Conservation (phyloP, 2,329 filamentous ascomycete genomes). For the Penicillium sp. region DNA sequence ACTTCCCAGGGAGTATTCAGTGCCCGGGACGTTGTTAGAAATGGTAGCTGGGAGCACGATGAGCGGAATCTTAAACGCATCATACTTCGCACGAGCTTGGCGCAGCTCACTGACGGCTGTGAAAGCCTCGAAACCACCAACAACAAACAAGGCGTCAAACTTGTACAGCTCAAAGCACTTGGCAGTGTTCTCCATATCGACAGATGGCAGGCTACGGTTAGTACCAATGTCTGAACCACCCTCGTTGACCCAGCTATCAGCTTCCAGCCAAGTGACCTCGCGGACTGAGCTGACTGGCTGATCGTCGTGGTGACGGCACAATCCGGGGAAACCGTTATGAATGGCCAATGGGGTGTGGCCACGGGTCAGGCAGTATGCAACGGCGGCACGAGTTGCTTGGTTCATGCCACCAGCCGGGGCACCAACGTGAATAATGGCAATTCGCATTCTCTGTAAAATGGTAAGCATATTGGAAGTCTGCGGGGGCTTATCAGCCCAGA, state of each 20-base stretch:
- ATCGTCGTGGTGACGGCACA: slow-evolving; percentile 86
- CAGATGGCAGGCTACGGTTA: slow-evolving; percentile 86
- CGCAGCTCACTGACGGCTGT: slow-evolving; percentile 86
- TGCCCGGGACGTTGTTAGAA: slow-evolving; percentile 97
- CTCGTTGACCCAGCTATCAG: slow-evolving; percentile 92
- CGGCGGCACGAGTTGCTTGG: slow-evolving; percentile 86
- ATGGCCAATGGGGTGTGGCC: slow-evolving; percentile 93
- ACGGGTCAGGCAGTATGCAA: slow-evolving; percentile 85
- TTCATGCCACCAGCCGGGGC: slow-evolving; percentile 98
- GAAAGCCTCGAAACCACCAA: slow-evolving; percentile 96
- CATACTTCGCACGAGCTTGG: slow-evolving; percentile 73
- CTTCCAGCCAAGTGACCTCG: slow-evolving; percentile 86
- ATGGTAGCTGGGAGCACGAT: slow-evolving; percentile 92
- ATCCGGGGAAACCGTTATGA: slow-evolving; percentile 94
- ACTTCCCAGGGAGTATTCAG: slow-evolving; percentile 93
- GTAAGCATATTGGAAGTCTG: slow-evolving; percentile 29
- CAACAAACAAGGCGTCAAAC: slow-evolving; percentile 86
- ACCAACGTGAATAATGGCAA: slow-evolving; percentile 95
- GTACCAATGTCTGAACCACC: slow-evolving; percentile 98
- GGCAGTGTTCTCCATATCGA: slow-evolving; percentile 81
- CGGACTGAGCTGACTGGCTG: slow-evolving; percentile 79
- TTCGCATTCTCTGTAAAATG: slow-evolving; percentile 69
- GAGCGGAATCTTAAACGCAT: slow-evolving; percentile 89
- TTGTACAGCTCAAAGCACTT: slow-evolving; percentile 80
- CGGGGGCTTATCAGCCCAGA: too few relatives aligned